A percentile compares a stretch with the other conserved stretches of the same genome.
phyloP scores from a whole-genome alignment of 768 basidiomycete species.

The Pleurotus eryngii region DNA sequence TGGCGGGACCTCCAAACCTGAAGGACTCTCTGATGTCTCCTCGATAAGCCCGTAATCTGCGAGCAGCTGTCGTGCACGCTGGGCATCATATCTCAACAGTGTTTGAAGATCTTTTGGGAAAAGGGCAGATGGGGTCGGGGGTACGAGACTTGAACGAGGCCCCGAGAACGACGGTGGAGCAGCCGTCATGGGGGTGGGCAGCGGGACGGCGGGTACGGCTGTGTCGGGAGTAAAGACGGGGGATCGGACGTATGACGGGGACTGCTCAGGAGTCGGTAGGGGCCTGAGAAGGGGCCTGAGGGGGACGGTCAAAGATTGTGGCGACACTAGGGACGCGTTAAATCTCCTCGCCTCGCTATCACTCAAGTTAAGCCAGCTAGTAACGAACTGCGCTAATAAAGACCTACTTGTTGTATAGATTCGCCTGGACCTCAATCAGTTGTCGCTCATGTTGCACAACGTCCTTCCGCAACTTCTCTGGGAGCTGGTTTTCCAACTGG shows the following conservation, averaged over 20 bases:
- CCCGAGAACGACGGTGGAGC: slow-evolving; percentile 7
- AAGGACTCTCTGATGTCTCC: background rate
- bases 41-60: slow-evolving; percentile 40
- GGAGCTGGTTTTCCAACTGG: slow-evolving; percentile 43
- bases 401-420: slow-evolving; percentile 46
- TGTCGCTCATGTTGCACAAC: slow-evolving; percentile 39
- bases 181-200: slow-evolving; percentile 10
- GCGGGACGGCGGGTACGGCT: slow-evolving; percentile 14
- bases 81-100: slow-evolving; percentile 41
- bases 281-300: slow-evolving; percentile 51
- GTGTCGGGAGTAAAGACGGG: slow-evolving; percentile 13
- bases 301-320: slow-evolving; percentile 33
- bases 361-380: background rate
- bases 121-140: slow-evolving; percentile 38
- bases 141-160: slow-evolving; percentile 12
- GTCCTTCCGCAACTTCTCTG: slow-evolving; percentile 37
- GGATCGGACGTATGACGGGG: slow-evolving; percentile 28
- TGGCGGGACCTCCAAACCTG: background rate
- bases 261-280: slow-evolving; percentile 44
- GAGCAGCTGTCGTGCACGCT: slow-evolving; percentile 36
- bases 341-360: slow-evolving; percentile 44
- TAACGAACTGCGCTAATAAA: background rate
- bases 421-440: slow-evolving; percentile 38
- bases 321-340: slow-evolving; percentile 34
- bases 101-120: slow-evolving; percentile 46